Conservation (phyloP, 345 rosid genomes). For the Mangifera indica region DNA sequence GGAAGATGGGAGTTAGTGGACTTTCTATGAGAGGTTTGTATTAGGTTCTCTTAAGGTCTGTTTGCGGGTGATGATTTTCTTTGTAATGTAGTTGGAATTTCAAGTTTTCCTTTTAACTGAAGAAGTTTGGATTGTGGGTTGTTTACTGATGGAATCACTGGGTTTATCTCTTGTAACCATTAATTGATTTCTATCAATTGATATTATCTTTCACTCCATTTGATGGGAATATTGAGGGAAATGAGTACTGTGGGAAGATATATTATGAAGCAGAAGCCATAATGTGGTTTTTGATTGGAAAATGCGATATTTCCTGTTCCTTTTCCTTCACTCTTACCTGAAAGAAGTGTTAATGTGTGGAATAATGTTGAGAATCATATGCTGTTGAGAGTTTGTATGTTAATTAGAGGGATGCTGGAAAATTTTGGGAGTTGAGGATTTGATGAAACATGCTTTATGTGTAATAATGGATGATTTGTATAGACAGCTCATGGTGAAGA, state of each 20-base stretch:
- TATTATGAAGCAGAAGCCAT: neutral
- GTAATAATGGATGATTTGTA: neutral
- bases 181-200: neutral
- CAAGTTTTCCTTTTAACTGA: neutral
- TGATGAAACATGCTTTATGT: neutral
- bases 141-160: neutral
- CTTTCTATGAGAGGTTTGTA: neutral
- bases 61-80: neutral
- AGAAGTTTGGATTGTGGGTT: neutral
- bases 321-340: too few species aligned
- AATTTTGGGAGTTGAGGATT: neutral
- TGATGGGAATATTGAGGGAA: neutral
- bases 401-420: conserved; percentile 5
- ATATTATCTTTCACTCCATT: neutral
- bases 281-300: neutral
- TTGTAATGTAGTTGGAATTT: neutral
- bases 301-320: neutral
- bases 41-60: neutral
- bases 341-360: too few species aligned
- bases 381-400: neutral
- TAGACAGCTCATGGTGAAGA: neutral
- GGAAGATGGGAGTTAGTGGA: neutral
- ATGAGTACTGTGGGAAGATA: neutral
- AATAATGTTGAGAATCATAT: too few species aligned
- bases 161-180: conserved; percentile 2